Conservation (phyloP, 306 rosid species). For the Lathyrus sativus region DNA sequence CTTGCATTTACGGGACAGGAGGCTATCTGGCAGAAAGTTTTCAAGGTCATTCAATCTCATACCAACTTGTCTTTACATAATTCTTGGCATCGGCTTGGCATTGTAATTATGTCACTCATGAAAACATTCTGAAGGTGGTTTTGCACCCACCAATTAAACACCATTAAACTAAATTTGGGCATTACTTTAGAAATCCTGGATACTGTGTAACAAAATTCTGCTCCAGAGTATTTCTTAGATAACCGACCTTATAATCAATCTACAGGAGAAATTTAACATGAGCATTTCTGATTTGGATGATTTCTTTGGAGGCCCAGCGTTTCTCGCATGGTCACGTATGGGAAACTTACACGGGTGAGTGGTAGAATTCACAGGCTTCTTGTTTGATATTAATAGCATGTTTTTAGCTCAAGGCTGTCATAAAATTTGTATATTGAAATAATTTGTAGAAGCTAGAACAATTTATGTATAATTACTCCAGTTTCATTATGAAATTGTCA, state of each 20-base stretch:
- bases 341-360: constrained; percentile 92
- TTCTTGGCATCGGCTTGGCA: constrained; percentile 10
- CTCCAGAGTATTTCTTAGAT: constrained; percentile 24
- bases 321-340: constrained; percentile 97
- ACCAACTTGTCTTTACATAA: constrained; percentile 16
- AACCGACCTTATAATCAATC: constrained; percentile 31
- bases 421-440: constrained; percentile 7
- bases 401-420: constrained; percentile 21
- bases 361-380: constrained; percentile 28
- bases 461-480: constrained; percentile 18
- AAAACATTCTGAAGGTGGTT: neutral
- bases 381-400: constrained; percentile 22
- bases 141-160: constrained; percentile 11
- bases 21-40: constrained; percentile 90
- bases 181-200: constrained; percentile 7
- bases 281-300: constrained; percentile 70
- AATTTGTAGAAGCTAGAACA: constrained; percentile 21
- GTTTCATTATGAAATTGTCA: constrained; percentile 28
- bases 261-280: constrained; percentile 72
- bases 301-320: constrained; percentile 95
- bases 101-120: neutral
- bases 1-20: constrained; percentile 93
- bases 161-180: neutral
- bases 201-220: constrained; percentile 12
- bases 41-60: constrained; percentile 58